Base-by-base conservation (phyloP, 371 early-diverging fungal species). In the Haplosporangium sp. region DNA sequence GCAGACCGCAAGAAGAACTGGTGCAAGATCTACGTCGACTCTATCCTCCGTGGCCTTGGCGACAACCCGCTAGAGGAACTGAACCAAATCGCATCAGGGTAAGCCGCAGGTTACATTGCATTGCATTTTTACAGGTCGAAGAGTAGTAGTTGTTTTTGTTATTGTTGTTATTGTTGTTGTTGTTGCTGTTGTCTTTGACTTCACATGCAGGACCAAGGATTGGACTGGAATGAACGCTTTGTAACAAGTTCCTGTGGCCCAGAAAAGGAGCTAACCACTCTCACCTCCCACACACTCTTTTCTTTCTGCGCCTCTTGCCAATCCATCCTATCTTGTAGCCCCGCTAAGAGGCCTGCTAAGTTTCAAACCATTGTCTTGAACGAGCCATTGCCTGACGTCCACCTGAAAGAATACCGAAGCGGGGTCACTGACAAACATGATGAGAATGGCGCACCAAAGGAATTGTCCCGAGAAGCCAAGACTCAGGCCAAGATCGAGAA, bases 11-110 rank as follows among this genome's bases (percentile, higher is more conserved):
- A 77, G 47, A 71, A 71, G 65, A 77, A 77, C 46, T 77, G 79
- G 79, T 77, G 79, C 62, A 67, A 77, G 58, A 56, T 72, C 38
- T 77, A 77, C 61, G 79, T 77, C 29, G 79, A 77, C 57, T 51
- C 72, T 12, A 68, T 77, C 36, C 55, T 77, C 21, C 79, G 79
- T 42, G 79, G 79, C 29, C 67, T 64, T 40, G 65, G 72, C 14
- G 73, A 77, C 8, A 63, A 63, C 45, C 67, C 66, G 4, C 42
- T 76, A 0, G 55, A 63, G 51, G 16, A 70, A 1, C 38, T 76
- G 70, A 67, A 51, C 41, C 54, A 57, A 40, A 55, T 67, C 14
- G 62, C 53, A 16, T 52, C 47, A 50, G 72, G 62, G 73, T 72
- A 71, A 53, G 69, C 4, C 29, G 29, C 2, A 29, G 29, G 4